Evolutionary conservation across 768 basidiomycete genomes (phyloP).

Genomic region (Hortiboletus campestris): DNA sequence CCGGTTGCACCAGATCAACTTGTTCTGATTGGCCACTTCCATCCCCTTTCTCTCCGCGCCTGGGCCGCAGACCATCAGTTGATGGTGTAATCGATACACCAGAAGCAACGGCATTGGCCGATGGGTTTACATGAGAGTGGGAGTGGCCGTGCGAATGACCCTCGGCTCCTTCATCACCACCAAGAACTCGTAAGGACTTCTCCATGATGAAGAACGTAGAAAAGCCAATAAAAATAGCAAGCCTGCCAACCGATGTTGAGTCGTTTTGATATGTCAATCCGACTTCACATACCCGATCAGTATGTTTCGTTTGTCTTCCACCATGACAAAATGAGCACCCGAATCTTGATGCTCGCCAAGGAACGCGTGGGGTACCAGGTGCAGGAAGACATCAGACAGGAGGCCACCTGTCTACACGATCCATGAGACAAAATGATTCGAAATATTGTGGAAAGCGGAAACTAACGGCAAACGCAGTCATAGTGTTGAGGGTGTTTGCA

Average conservation of each 20-base stretch:
- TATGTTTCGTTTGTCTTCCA: constrained; percentile 90
- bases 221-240: constrained; percentile 84
- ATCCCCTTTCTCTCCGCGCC: constrained; percentile 34
- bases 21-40: constrained; percentile 24
- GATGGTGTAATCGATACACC: constrained; percentile 42
- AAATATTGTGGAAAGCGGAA: constrained; percentile 5
- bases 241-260: constrained; percentile 38
- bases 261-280: not conserved
- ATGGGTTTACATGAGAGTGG: constrained; percentile 43
- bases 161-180: constrained; percentile 50
- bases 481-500: constrained; percentile 82
- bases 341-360: constrained; percentile 81
- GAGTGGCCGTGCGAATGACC: constrained; percentile 55
- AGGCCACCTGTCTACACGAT: constrained; percentile 75
- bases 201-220: constrained; percentile 92
- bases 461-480: constrained; percentile 90
- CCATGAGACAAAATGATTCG: constrained; percentile 18
- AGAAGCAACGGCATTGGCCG: constrained; percentile 40
- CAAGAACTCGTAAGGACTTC: constrained; percentile 81
- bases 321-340: constrained; percentile 75
- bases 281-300: constrained; percentile 66
- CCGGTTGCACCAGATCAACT: constrained; percentile 21
- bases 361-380: constrained; percentile 89
- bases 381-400: constrained; percentile 89
- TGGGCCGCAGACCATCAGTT: constrained; percentile 49